These are phyloP conservation scores for Mortierella hygrophila DNA, from an alignment of 192 early-diverging fungal genomes.

Conservation along the genomic window DNA sequence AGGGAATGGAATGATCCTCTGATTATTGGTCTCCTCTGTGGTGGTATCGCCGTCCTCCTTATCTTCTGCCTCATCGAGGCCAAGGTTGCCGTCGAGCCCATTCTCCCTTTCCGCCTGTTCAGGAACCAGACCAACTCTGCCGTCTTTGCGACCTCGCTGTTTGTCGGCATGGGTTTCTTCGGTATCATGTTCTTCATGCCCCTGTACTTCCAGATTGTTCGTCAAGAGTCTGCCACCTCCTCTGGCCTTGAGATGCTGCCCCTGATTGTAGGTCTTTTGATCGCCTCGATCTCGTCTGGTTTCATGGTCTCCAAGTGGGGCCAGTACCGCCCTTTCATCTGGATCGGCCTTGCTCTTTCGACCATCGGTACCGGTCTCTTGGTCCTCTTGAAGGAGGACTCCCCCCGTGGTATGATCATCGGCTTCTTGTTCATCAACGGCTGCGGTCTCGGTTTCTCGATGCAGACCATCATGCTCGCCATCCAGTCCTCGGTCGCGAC, in stretches of 20 bases:
- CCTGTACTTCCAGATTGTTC: slow-evolving; percentile 78
- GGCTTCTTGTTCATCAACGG: slow-evolving; percentile 78
- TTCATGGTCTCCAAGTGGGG: slow-evolving; percentile 66
- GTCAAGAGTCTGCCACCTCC: slow-evolving; percentile 63
- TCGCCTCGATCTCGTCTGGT: slow-evolving; percentile 75
- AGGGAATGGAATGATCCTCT: slow-evolving; percentile 75
- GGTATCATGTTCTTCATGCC: slow-evolving; percentile 77
- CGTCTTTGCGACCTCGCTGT: slow-evolving; percentile 58
- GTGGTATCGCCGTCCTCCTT: slow-evolving; percentile 61
- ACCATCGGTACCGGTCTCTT: slow-evolving; percentile 73
- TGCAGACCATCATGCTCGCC: slow-evolving; percentile 79
- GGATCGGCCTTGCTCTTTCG: slow-evolving; percentile 69
- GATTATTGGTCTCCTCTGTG: slow-evolving; percentile 65
- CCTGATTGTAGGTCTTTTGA: slow-evolving; percentile 75
- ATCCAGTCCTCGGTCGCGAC: slow-evolving; percentile 73
- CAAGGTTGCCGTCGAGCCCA: slow-evolving; percentile 72
- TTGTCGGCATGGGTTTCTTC: slow-evolving; percentile 62
- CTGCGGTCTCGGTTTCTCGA: slow-evolving; percentile 77
- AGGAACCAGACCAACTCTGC: slow-evolving; percentile 58
- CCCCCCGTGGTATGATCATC: slow-evolving; percentile 63
- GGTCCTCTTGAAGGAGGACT: slow-evolving; percentile 59
- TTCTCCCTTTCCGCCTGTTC: slow-evolving; percentile 77
- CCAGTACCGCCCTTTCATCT: slow-evolving; percentile 72
- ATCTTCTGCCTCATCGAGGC: slow-evolving; percentile 75
- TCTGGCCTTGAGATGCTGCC: slow-evolving; percentile 84